Conservation (phyloP, 2,329 filamentous ascomycete species). For the Penicillium sp. region DNA sequence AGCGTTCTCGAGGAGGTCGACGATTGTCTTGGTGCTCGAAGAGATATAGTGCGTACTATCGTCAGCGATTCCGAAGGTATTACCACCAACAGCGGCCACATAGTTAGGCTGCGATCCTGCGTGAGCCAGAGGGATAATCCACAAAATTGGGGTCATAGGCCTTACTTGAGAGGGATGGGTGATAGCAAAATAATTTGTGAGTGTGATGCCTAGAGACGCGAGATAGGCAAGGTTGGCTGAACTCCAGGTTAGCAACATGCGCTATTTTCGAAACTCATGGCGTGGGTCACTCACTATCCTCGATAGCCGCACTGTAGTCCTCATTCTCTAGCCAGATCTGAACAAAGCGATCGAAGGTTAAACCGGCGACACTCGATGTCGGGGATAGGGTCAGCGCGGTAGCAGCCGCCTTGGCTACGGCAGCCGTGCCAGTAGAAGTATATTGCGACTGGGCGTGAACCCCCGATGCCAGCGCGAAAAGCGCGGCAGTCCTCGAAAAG, state of each 20-base stretch:
- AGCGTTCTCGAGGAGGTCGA: constrained; percentile 1
- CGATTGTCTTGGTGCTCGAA: background rate
- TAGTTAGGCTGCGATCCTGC: constrained; percentile 1
- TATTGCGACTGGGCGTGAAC: constrained; percentile 1
- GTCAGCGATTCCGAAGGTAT: background rate
- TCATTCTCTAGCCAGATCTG: constrained; percentile 5
- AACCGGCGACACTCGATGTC: background rate
- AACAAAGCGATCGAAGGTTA: constrained; percentile 4
- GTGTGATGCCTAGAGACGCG: background rate
- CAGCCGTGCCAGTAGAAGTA: constrained; percentile 2
- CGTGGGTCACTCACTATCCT: background rate
- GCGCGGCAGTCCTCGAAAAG: background rate
- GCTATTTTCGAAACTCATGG: background rate
- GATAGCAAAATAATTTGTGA: constrained; percentile 2
- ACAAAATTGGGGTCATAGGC: background rate
- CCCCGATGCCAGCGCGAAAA: background rate
- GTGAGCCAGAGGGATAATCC: background rate
- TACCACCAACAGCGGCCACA: constrained; percentile 2
- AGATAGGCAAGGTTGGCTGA: constrained; percentile 3
- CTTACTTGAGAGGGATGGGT: constrained; percentile 5
- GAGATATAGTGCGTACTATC: background rate
- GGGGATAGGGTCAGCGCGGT: constrained; percentile 1
- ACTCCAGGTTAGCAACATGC: background rate
- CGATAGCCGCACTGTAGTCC: constrained; percentile 1
- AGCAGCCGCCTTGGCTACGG: constrained; percentile 1